Evolutionary conservation across 163 green algal genomes (phyloP).

Genomic region (Scenedesmus sp.): DNA sequence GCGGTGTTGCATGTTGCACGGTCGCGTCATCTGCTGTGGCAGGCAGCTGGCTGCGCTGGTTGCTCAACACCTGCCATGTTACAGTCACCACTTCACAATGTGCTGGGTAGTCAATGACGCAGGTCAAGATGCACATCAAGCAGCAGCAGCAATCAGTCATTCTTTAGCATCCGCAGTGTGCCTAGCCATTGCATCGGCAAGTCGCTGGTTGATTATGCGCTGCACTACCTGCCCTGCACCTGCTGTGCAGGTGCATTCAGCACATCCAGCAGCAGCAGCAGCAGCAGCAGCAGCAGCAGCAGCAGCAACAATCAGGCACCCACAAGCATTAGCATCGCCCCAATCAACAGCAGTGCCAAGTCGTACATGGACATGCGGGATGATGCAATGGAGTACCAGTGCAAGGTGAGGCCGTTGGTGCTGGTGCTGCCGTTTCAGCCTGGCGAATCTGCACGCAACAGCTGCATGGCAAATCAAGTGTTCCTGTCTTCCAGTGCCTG

Average conservation of each 20-base stretch:
- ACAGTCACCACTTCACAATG: not conserved
- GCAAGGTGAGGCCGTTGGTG: not conserved
- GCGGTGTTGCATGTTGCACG: too few species aligned
- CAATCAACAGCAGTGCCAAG: constrained; percentile 21
- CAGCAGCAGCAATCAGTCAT: not conserved
- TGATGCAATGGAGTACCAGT: constrained; percentile 41
- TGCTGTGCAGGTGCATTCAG: not conserved
- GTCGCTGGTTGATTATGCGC: too few species aligned
- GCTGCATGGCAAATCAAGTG: too few species aligned
- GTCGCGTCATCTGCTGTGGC: too few species aligned
- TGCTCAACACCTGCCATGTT: too few species aligned
- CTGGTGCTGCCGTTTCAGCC: not conserved
- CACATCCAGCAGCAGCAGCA: not conserved
- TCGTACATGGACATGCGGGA: constrained; percentile 35
- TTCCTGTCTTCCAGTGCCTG: too few species aligned
- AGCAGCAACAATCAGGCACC: not conserved
- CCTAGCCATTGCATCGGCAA: not conserved
- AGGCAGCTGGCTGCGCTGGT: too few species aligned
- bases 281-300: constrained; percentile 14
- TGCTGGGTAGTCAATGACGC: not conserved
- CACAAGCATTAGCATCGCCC: constrained; percentile 25
- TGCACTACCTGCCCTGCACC: not conserved
- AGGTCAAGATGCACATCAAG: not conserved
- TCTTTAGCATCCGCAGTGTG: not conserved
- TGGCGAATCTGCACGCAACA: too few species aligned